Base-by-base conservation (phyloP, 495 filamentous ascomycete species). In the Elaphomyces granulatus region DNA sequence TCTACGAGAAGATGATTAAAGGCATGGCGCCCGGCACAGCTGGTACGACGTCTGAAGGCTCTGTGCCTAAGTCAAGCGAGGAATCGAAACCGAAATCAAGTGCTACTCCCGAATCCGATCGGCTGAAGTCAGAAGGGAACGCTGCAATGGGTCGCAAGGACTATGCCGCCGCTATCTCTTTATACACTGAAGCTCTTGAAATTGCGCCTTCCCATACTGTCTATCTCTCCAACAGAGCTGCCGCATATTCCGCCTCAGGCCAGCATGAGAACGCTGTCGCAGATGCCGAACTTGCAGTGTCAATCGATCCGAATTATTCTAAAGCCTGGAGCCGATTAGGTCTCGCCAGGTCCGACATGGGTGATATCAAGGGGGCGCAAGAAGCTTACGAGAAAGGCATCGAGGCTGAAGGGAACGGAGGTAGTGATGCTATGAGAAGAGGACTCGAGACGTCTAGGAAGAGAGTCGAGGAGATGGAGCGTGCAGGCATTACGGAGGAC, bases 151-250 rank as follows among this genome's bases (percentile, higher is more conserved):
- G 80, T 19, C 70, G 78, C 54, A 94, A 92, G 61, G 85, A 96
- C 59, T 92, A 93, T 66, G 43, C 63, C 4, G 49, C 60, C 20
- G 90, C 90, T 40, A 83, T 98, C 59, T 75, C 82, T 43, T 56
- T 77, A 40, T 98, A 98, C 69, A 83, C 80, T 16, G 64, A 85
- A 53, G 90, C 90, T 14, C 70, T 98, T 21, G 68, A 71, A 30
- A 63, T 95, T 26, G 58, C 82, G 49, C 86, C 92, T 4, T 63
- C 72, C 34, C 95, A 98, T 66, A 82, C 90, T 20, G 87, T 98
- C 60, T 98, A 88, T 68, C 82, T 98, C 19, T 93, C 84, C 45
- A 98, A 98, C 72, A 86, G 90, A 36, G 92, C 90, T 3, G 90
- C 90, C 14, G 90, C 90, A 0, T 82, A 87, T 65, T 80, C 74